A percentile compares a stretch with the other conserved stretches of the same genome.
Conservation (phyloP, 2,329 filamentous ascomycete genomes). For the Cladophialophora immunda region DNA sequence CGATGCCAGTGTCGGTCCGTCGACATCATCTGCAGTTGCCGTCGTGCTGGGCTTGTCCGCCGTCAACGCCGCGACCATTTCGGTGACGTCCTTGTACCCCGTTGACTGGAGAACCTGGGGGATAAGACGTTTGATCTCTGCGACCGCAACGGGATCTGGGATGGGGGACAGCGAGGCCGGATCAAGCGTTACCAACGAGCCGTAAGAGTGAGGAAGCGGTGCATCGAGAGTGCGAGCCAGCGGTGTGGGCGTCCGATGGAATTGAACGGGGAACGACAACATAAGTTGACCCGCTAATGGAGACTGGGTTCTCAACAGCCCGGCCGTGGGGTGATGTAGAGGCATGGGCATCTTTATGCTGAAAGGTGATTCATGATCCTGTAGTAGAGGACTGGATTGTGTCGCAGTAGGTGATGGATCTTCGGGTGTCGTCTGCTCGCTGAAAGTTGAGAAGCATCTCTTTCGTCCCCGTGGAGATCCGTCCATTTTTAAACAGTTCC, state of each 20-base stretch:
- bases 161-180: constrained; percentile 19
- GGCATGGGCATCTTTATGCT: constrained; percentile 11
- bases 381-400: neutral
- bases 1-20: neutral
- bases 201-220: constrained; percentile 16
- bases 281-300: neutral
- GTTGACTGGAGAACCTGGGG: neutral
- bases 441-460: neutral
- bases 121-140: constrained; percentile 23
- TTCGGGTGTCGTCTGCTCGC: neutral
- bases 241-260: constrained; percentile 1
- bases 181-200: constrained; percentile 27
- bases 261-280: neutral
- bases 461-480: neutral
- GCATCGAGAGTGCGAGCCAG: constrained; percentile 7
- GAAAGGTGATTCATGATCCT: neutral
- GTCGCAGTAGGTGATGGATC: neutral
- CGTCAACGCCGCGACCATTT: neutral
- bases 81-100: neutral
- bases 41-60: neutral
- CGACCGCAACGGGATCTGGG: constrained; percentile 28
- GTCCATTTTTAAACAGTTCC: neutral
- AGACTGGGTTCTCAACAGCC: constrained; percentile 10
- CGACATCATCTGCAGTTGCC: neutral
- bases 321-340: constrained; percentile 3